Evolutionary conservation across 495 filamentous ascomycete genomes (phyloP).

Genomic region (Xylona heveae): DNA sequence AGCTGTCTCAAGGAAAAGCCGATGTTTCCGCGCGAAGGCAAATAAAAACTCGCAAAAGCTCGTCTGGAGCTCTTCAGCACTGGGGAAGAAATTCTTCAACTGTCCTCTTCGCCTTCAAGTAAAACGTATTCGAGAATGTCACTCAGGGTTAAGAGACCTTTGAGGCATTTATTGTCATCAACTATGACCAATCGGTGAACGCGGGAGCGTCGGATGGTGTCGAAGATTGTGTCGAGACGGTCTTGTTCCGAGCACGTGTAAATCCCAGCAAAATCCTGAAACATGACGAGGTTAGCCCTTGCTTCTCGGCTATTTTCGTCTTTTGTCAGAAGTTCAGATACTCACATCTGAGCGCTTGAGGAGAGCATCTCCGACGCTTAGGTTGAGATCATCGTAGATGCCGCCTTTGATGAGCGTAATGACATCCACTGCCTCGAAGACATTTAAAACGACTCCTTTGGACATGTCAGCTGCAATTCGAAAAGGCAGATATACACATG

Average conservation of each 20-base stretch:
- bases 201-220: constrained; percentile 83
- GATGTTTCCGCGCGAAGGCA: no score
- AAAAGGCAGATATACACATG: not conserved
- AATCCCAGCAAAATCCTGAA: constrained; percentile 78
- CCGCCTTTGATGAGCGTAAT: constrained; percentile 90
- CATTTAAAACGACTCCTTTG: constrained; percentile 62
- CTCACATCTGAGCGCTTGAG: constrained; percentile 61
- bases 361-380: constrained; percentile 77
- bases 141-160: constrained; percentile 80
- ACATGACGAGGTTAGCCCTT: constrained; percentile 6
- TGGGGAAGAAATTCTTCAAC: no score
- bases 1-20: no score
- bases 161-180: constrained; percentile 65
- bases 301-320: no score
- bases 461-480: constrained; percentile 1
- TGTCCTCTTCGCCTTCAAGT: constrained; percentile 56
- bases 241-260: constrained; percentile 90
- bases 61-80: no score
- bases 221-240: constrained; percentile 83
- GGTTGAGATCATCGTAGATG: constrained; percentile 70
- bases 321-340: no score
- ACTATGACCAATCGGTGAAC: constrained; percentile 88
- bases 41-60: no score
- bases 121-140: constrained; percentile 94
- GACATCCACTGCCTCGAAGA: constrained; percentile 95